These are phyloP conservation scores for Takashimella tepidaria DNA, from an alignment of 1,284 basidiomycete genomes.

Conservation along the genomic window DNA sequence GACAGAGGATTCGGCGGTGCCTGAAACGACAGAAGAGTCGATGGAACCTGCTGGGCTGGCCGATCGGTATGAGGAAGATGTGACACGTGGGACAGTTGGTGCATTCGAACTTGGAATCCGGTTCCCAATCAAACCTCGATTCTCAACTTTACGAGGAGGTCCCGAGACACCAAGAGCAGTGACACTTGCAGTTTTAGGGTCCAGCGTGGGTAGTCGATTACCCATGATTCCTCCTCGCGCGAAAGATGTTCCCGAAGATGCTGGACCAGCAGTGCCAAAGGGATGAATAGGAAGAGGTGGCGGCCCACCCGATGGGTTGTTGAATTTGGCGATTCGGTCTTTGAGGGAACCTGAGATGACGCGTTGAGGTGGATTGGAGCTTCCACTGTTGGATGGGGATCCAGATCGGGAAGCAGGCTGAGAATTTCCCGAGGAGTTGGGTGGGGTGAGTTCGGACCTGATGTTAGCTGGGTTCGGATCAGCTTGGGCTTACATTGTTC, in stretches of 20 bases:
- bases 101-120: conserved; percentile 27
- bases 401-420: not conserved
- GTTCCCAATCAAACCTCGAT: conserved; percentile 40
- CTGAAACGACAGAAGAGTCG: conserved; percentile 19
- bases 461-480: too few species aligned
- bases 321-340: conserved; percentile 47
- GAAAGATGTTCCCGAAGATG: conserved; percentile 8
- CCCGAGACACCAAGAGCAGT: conserved; percentile 7
- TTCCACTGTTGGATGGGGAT: not conserved
- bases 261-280: conserved; percentile 22
- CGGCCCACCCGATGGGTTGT: conserved; percentile 37
- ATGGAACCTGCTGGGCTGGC: conserved; percentile 32
- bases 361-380: conserved; percentile 17
- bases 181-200: conserved; percentile 39
- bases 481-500: too few species aligned
- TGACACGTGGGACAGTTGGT: not conserved
- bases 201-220: conserved; percentile 41
- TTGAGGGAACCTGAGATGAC: conserved; percentile 41
- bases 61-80: conserved; percentile 13
- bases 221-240: conserved; percentile 38
- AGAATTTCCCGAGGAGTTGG: not conserved
- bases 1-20: conserved; percentile 1
- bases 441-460: not conserved
- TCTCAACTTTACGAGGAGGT: conserved; percentile 33
- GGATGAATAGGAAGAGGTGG: conserved; percentile 36